Evolutionary conservation across 192 early-diverging fungal species (phyloP), one percentile per base, ranked within the genome.

Genomic region (Coemansia sp.): DNA sequence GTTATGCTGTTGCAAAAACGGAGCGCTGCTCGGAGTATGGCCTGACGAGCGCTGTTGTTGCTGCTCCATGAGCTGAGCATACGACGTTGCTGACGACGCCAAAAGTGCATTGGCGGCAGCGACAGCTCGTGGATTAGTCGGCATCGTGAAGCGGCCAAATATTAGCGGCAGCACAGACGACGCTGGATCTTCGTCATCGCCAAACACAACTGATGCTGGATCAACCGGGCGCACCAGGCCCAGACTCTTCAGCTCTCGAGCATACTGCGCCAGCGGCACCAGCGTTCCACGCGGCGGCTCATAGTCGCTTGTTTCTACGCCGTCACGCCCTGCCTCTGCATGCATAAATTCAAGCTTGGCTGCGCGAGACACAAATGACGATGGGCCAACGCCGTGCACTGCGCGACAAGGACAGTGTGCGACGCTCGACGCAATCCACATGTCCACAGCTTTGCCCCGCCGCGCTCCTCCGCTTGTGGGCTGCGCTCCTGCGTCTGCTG

Each of bases 371-470:
- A 74, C 77, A 74, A 80, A 80, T 15, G 77, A 61, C 44, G 77
- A 80, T 0, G 77, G 77, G 0, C 77, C 77, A 0, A 67, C 58
- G 2, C 77, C 77, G 44, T 80, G 77, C 26, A 74, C 65, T 10
- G 54, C 7, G 40, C 77, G 71, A 20, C 77, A 80, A 1, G 77
- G 77, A 26, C 77, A 80, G 54, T 74, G 77, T 19, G 77, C 77
- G 1, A 74, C 77, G 59, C 77, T 80, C 4, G 64, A 70, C 25
- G 59, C 61, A 0, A 80, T 64, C 77, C 77, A 80, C 22, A 58
- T 40, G n/a, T 74, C 71, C n/a, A 74, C 20, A 14, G 25, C 21
- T 23, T 53, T 53, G 51, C 26, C 26, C 4, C 51, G 51, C 51
- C 51, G 51, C 7, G 5, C 48, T 42, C 7, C 62, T 60, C 52